Evolutionary conservation across 2,329 filamentous ascomycete genomes (phyloP), one percentile per base, ranked within the genome.

Genomic region (Cryphonectria nitschkei): DNA sequence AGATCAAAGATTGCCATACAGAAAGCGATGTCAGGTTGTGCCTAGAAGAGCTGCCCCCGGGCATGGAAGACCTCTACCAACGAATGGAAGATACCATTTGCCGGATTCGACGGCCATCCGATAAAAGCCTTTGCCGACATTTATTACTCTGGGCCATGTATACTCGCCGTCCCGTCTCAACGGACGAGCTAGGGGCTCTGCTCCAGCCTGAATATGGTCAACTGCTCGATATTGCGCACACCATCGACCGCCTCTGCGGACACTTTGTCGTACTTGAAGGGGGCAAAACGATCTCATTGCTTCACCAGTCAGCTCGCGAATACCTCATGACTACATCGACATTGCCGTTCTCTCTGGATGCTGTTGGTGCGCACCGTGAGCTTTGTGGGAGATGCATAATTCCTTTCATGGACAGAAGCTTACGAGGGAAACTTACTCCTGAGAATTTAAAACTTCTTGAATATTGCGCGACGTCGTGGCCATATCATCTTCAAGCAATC

Each of bases 281-380:
- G 7, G 26, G 52, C 26, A 26, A 29, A 26, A 56, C 13, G n/a
- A 56, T 56, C 29, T n/a, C 52, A 13, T 13, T 56, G 52, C 52
- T 56, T 29, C 52, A 56, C 11, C 52, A 56, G n/a, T 56, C 52
- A 56, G 52, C 52, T 14, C 52, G 26, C 52, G 52, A 56, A 56
- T 56, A 56, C 13, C 52, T 56, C 26, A 29, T 11, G 1, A 56
- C 26, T 29, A 56, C 52, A 29, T 56, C 52, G 11, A 56, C 26
- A 16, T 14, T 56, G 11, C 52, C 52, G 14, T 56, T 56, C n/a
- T 56, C 52, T 16, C 13, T 56, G n/a, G 26, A 56, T 26, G 52
- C 52, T 26, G 29, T 26, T 29, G 52, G 26, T n/a, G 52, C 52
- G 4, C 52, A 56, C 11, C 26, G 52, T 14, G 52, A 56, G n/a